Conservation (phyloP, 352 stramenopile genomes). For the Phytopythium litorale region DNA sequence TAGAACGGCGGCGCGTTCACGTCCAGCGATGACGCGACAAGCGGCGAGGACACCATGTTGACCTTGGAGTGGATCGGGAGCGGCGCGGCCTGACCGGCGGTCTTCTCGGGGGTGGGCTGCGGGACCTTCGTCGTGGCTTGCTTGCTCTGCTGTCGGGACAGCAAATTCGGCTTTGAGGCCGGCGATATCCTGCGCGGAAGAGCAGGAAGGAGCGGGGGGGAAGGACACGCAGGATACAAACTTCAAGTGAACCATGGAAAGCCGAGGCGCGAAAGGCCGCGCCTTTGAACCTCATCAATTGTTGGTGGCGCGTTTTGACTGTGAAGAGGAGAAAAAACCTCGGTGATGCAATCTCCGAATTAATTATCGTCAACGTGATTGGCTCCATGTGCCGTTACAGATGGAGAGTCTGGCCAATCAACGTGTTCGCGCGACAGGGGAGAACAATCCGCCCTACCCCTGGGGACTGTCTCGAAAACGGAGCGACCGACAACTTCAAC, state of each 20-base stretch:
- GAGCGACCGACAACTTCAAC: conserved; percentile 2
- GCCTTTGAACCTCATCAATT: not conserved
- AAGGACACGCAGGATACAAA: conserved; percentile 8
- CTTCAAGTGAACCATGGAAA: conserved; percentile 3
- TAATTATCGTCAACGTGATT: conserved; percentile 4
- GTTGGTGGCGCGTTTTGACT: too few relatives aligned
- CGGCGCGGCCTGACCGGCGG: conserved; percentile 1
- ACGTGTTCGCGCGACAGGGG: not conserved
- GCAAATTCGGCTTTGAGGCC: conserved; percentile 1
- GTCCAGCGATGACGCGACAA: conserved; percentile 41
- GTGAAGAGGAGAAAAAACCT: not conserved
- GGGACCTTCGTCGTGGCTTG: conserved; percentile 32
- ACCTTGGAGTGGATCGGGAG: not conserved
- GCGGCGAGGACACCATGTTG: conserved; percentile 35
- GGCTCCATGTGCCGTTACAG: conserved; percentile 1
- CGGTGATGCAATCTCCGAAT: not conserved
- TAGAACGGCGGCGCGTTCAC: conserved; percentile 55
- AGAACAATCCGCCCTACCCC: conserved; percentile 5
- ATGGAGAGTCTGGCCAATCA: not conserved
- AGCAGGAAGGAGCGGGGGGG: not conserved
- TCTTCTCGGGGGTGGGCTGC: not conserved
- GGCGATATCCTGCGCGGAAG: not conserved
- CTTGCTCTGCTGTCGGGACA: conserved; percentile 9
- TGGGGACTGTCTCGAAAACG: conserved; percentile 5
- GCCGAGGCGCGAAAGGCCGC: not conserved